Percentiles rank a stretch among this genome's conserved stretches.
These are phyloP conservation scores for Boechera divaricarpa DNA, from an alignment of 345 rosid species.

Conservation along the genomic window DNA sequence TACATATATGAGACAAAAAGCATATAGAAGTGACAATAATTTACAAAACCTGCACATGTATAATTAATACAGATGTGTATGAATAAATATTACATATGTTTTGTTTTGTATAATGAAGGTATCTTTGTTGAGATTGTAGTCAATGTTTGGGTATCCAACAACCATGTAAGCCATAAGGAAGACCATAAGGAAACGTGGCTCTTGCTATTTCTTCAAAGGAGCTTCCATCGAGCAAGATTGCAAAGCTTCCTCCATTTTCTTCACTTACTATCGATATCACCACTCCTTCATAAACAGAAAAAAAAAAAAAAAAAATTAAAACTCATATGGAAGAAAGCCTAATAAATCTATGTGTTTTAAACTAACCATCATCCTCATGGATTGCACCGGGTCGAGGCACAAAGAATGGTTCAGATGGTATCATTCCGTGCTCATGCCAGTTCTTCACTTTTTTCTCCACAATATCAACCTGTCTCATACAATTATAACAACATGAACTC, in stretches of 20 bases:
- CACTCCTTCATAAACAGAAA: constrained; percentile 56
- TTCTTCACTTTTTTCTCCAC: constrained; percentile 73
- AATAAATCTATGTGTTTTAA: background rate
- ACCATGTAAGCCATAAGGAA: constrained; percentile 96
- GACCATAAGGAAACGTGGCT: constrained; percentile 91
- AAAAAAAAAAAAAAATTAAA: too few relatives aligned
- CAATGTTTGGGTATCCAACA: constrained; percentile 81
- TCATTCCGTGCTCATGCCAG: constrained; percentile 78
- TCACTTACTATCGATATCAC: constrained; percentile 85
- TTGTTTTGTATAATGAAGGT: constrained; percentile 30
- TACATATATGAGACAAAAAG: constrained; percentile 27
- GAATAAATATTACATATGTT: constrained; percentile 8
- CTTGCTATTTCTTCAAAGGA: constrained; percentile 91
- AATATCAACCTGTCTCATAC: constrained; percentile 70
- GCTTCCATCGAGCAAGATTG: constrained; percentile 75
- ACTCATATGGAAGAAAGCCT: background rate
- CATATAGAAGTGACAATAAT: background rate
- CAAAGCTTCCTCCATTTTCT: constrained; percentile 83
- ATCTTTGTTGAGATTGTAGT: constrained; percentile 21
- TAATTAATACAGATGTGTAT: constrained; percentile 35
- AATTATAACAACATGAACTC: background rate
- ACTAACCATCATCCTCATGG: constrained; percentile 91
- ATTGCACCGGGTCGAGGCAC: constrained; percentile 87
- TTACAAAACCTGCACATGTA: constrained; percentile 27
- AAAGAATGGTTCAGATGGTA: constrained; percentile 93